phyloP scores from a whole-genome alignment of 176 grass and related monocot species.

The Poa pratensis region DNA sequence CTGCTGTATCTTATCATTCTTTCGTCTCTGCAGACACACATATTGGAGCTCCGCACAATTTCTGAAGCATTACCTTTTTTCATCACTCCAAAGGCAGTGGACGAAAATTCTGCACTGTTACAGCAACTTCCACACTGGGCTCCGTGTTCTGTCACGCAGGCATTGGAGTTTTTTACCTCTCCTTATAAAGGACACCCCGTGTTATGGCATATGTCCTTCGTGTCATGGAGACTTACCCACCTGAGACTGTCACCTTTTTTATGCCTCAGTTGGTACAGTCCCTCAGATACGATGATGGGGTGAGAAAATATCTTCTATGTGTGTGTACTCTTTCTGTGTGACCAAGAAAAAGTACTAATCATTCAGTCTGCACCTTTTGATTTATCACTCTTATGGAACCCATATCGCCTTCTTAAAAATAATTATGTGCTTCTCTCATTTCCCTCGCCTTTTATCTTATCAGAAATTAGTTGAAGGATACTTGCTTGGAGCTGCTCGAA shows the following conservation, averaged over 20 bases:
- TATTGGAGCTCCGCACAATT: constrained; percentile 86
- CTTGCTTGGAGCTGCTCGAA: constrained; percentile 90
- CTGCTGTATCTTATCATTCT: constrained; percentile 28
- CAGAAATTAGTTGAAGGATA: constrained; percentile 99
- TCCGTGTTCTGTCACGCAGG: constrained; percentile 93
- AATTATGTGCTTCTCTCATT: constrained; percentile 16
- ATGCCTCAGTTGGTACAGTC: constrained; percentile 99
- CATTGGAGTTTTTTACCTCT: constrained; percentile 94
- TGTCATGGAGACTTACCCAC: constrained; percentile 98
- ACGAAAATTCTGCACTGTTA: constrained; percentile 88
- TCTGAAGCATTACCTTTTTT: constrained; percentile 98
- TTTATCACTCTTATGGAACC: constrained; percentile 39
- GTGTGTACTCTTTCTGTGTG: constrained; percentile 28
- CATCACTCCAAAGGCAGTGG: constrained; percentile 94
- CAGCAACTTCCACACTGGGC: constrained; percentile 98
- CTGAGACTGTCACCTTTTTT: constrained; percentile 94
- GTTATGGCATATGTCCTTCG: constrained; percentile 98
- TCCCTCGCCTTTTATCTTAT: constrained; percentile 41
- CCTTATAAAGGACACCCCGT: constrained; percentile 95
- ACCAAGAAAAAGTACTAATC: constrained; percentile 7
- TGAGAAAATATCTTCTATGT: constrained; percentile 56
- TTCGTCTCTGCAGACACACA: constrained; percentile 58
- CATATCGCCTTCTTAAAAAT: constrained; percentile 22
- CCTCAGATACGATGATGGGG: constrained; percentile 95
- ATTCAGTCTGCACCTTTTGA: constrained; percentile 36